These are phyloP conservation scores for Tripterygium wilfordii DNA, from an alignment of 177 flowering plant species.

Conservation along the genomic window DNA sequence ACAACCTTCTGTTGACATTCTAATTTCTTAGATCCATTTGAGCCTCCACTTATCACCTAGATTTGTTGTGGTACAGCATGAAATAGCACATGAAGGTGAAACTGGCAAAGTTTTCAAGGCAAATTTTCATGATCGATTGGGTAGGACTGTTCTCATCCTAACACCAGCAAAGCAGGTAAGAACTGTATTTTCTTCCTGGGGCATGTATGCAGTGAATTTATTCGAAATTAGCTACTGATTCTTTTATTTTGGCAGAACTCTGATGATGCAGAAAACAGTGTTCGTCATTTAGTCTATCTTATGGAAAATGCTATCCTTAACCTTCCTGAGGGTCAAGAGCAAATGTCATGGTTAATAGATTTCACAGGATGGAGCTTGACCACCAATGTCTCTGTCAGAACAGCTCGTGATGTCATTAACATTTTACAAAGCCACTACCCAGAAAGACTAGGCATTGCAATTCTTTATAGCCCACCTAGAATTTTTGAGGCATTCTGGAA, in stretches of 20 bases:
- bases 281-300: constrained; percentile 59
- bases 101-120: constrained; percentile 91
- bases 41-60: neutral
- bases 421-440: constrained; percentile 73
- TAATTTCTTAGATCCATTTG: neutral
- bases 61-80: constrained; percentile 41
- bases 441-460: constrained; percentile 56
- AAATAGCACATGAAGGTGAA: constrained; percentile 91
- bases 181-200: neutral
- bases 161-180: constrained; percentile 73
- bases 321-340: constrained; percentile 65
- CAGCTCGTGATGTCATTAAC: constrained; percentile 45
- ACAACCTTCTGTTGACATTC: neutral
- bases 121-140: constrained; percentile 62
- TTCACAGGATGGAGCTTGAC: constrained; percentile 57
- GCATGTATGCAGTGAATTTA: neutral
- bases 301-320: constrained; percentile 61
- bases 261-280: constrained; percentile 37
- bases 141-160: constrained; percentile 84
- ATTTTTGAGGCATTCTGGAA: constrained; percentile 59
- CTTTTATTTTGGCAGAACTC: constrained; percentile 39
- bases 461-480: constrained; percentile 66
- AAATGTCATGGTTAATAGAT: constrained; percentile 72
- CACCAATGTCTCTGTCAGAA: constrained; percentile 38
- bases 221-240: neutral